A percentile compares a stretch with the other conserved stretches of the same genome.
Evolutionary conservation across 192 early-diverging fungal genomes (phyloP).

Genomic region (Pilaira anomala): DNA sequence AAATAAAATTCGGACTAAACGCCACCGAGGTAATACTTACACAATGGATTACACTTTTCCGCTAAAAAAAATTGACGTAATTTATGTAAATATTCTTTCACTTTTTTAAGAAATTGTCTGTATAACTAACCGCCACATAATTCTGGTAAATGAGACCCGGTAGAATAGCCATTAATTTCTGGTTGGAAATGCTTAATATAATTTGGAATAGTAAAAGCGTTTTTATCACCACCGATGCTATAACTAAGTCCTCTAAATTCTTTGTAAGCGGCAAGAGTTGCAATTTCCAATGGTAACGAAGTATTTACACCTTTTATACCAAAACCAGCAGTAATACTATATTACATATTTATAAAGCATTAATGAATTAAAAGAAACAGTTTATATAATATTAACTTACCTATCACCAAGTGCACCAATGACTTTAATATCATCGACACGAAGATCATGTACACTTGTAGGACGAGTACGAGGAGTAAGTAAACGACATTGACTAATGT

Average conservation of each 20-base stretch:
- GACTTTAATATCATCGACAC: conserved; percentile 55
- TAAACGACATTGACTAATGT: too few species aligned
- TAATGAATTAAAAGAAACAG: not conserved
- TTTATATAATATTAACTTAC: not conserved
- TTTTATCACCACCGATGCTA: conserved; percentile 49
- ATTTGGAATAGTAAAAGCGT: conserved; percentile 41
- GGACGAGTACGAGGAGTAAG: conserved; percentile 35
- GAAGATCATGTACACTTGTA: conserved; percentile 46
- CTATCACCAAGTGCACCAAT: conserved; percentile 53
- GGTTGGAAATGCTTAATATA: conserved; percentile 42
- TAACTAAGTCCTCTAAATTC: conserved; percentile 54
- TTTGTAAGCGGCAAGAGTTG: not conserved
- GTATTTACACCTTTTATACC: conserved; percentile 37
- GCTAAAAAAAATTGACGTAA: not conserved
- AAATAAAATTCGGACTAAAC: not conserved
- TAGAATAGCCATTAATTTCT: conserved; percentile 36
- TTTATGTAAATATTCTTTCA: not conserved
- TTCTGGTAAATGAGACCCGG: conserved; percentile 42
- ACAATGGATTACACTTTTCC: not conserved
- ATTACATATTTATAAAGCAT: not conserved
- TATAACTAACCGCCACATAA: conserved; percentile 3
- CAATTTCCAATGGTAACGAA: conserved; percentile 20
- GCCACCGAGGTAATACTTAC: not conserved
- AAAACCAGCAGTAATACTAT: conserved; percentile 53
- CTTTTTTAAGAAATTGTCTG: not conserved